A percentile compares a stretch with the other conserved stretches of the same genome.
These are phyloP conservation scores for Cyberlindnera japonica DNA, from an alignment of 805 yeast species.

Conservation along the genomic window DNA sequence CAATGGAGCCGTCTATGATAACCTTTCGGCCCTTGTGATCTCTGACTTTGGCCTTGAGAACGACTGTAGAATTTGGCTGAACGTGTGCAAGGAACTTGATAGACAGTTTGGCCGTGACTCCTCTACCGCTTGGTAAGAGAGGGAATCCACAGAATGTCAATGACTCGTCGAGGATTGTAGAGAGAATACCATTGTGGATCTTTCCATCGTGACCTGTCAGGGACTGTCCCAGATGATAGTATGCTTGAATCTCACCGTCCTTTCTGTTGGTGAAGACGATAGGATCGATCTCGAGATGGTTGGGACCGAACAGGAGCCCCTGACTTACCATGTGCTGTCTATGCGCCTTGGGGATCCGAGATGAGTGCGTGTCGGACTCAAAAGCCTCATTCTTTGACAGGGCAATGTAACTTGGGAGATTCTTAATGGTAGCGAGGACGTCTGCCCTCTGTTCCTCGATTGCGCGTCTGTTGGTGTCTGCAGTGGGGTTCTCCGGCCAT, in stretches of 20 bases:
- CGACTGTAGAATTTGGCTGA: conserved; percentile 56
- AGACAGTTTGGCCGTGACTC: conserved; percentile 80
- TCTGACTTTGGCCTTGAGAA: conserved; percentile 62
- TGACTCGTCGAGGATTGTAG: conserved; percentile 81
- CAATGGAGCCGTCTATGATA: conserved; percentile 63
- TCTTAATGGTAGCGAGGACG: conserved; percentile 29
- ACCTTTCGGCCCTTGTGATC: conserved; percentile 78
- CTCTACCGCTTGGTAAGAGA: conserved; percentile 70
- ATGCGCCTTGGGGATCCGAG: conserved; percentile 55
- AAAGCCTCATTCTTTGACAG: conserved; percentile 26
- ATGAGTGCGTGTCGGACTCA: conserved; percentile 33
- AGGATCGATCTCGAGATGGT: conserved; percentile 73
- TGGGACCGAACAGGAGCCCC: conserved; percentile 67
- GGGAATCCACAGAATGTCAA: conserved; percentile 85
- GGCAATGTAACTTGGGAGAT: conserved; percentile 25
- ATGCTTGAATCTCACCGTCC: conserved; percentile 53
- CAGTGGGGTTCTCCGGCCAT: conserved; percentile 24
- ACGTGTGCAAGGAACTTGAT: conserved; percentile 53
- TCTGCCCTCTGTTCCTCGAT: conserved; percentile 25
- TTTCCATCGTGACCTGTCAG: conserved; percentile 67
- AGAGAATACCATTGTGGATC: conserved; percentile 76
- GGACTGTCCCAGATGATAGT: conserved; percentile 66
- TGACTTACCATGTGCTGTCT: conserved; percentile 61
- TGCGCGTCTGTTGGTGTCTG: conserved; percentile 12
- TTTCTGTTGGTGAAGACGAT: conserved; percentile 51